phyloP scores from a whole-genome alignment of 768 basidiomycete genomes.

The Artomyces pyxidatus region DNA sequence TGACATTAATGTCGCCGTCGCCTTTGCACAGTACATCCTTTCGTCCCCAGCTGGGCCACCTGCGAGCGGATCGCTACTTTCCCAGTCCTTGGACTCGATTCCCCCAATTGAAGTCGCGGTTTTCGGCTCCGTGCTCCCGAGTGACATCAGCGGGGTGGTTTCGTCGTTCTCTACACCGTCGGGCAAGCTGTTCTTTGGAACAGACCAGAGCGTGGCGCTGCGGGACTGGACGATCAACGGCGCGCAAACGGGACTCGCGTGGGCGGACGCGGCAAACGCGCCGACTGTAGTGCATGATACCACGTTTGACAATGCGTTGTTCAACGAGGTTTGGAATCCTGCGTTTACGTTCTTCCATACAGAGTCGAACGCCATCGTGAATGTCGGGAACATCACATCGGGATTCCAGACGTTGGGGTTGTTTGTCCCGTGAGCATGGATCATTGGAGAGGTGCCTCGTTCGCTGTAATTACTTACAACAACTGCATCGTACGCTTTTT shows the following conservation, averaged over 20 bases:
- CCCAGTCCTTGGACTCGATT: conserved; percentile 33
- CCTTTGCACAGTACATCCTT: conserved; percentile 43
- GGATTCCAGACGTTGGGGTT: conserved; percentile 27
- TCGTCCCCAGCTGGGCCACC: conserved; percentile 34
- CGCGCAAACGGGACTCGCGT: conserved; percentile 31
- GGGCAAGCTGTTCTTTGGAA: conserved; percentile 53
- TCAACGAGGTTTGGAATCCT: conserved; percentile 44
- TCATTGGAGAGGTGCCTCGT: background rate
- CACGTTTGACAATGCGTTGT: conserved; percentile 32
- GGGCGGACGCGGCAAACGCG: conserved; percentile 47
- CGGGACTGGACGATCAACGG: conserved; percentile 47
- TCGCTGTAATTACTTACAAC: background rate
- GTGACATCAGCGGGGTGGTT: conserved; percentile 39
- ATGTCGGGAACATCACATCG: conserved; percentile 37
- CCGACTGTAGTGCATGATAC: conserved; percentile 42
- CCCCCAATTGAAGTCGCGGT: conserved; percentile 54
- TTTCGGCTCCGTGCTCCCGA: conserved; percentile 45
- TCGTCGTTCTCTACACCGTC: conserved; percentile 45
- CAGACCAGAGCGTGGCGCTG: conserved; percentile 36
- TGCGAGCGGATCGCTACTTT: conserved; percentile 30
- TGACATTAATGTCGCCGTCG: conserved; percentile 34
- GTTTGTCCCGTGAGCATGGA: conserved; percentile 7
- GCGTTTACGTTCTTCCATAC: conserved; percentile 26
- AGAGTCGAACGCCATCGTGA: conserved; percentile 20
- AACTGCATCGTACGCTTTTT: no score